Evolutionary conservation across 2,329 filamentous ascomycete genomes (phyloP).

Genomic region (Neonectria punicea): DNA sequence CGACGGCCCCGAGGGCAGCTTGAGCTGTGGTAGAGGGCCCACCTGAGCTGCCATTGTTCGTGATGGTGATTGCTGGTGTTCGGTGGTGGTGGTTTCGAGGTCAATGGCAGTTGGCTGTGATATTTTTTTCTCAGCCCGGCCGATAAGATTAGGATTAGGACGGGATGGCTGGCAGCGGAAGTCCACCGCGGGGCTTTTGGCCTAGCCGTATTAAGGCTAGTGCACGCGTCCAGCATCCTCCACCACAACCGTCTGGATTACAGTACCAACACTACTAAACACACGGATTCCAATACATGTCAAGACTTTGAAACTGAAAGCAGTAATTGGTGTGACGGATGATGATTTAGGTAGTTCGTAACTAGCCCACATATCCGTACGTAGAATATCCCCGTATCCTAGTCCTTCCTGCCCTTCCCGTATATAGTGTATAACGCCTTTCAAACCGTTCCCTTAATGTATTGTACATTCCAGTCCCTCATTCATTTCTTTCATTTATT

Average conservation of each 20-base stretch:
- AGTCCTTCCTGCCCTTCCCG: constrained; percentile 3
- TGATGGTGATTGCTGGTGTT: constrained; percentile 34
- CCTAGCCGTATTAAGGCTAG: constrained; percentile 11
- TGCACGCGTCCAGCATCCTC: not conserved
- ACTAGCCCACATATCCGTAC: constrained; percentile 8
- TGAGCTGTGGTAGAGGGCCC: constrained; percentile 80
- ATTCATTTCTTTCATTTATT: constrained; percentile 35
- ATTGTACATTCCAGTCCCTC: constrained; percentile 39
- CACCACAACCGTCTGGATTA: not conserved
- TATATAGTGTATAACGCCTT: constrained; percentile 31
- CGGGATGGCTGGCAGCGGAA: constrained; percentile 38
- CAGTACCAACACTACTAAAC: not conserved
- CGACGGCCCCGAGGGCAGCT: constrained; percentile 83
- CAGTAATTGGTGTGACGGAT: not conserved
- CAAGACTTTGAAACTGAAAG: not conserved
- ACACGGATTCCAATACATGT: not conserved
- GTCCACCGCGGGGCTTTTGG: constrained; percentile 17
- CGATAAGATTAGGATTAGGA: constrained; percentile 41
- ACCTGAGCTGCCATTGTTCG: constrained; percentile 84
- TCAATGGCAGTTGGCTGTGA: constrained; percentile 25
- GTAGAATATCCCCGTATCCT: not conserved
- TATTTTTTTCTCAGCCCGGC: constrained; percentile 45
- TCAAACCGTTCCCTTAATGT: constrained; percentile 27
- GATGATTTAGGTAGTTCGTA: not conserved
- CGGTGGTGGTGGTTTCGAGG: constrained; percentile 24